These are phyloP conservation scores for Penicillium sp. DNA, from an alignment of 2,329 filamentous ascomycete species.

Conservation along the genomic window DNA sequence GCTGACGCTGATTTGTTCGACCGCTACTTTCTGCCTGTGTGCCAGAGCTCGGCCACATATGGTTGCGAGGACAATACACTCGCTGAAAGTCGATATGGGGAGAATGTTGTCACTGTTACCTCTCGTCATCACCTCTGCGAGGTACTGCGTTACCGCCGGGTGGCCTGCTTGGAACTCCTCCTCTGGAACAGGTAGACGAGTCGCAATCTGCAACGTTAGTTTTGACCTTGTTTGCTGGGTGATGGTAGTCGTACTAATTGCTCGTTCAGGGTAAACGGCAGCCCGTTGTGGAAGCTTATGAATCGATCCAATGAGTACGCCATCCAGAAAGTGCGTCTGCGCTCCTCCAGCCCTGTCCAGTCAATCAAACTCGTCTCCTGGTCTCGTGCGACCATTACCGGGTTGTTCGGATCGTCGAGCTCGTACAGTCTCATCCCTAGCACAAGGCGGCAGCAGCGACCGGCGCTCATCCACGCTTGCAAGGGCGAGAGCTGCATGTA, in stretches of 20 bases:
- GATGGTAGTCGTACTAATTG: constrained; percentile 26
- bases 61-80: constrained; percentile 41
- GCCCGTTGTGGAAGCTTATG: constrained; percentile 36
- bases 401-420: constrained; percentile 34
- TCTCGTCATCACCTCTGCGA: constrained; percentile 36
- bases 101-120: constrained; percentile 10
- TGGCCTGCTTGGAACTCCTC: constrained; percentile 42
- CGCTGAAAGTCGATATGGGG: constrained; percentile 34
- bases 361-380: constrained; percentile 22
- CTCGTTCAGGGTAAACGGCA: constrained; percentile 36
- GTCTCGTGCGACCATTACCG: constrained; percentile 19
- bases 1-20: constrained; percentile 20
- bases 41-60: constrained; percentile 26
- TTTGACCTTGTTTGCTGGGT: not conserved
- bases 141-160: constrained; percentile 32
- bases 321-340: constrained; percentile 48
- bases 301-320: constrained; percentile 46
- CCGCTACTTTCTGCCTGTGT: constrained; percentile 22
- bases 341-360: constrained; percentile 42
- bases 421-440: constrained; percentile 43
- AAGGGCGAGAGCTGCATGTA: constrained; percentile 40
- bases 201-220: constrained; percentile 33
- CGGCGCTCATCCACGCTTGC: constrained; percentile 44
- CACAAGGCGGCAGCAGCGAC: constrained; percentile 44
- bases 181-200: constrained; percentile 43